Base-by-base conservation (phyloP, 768 basidiomycete genomes). In the Punctularia strigosozonata region DNA sequence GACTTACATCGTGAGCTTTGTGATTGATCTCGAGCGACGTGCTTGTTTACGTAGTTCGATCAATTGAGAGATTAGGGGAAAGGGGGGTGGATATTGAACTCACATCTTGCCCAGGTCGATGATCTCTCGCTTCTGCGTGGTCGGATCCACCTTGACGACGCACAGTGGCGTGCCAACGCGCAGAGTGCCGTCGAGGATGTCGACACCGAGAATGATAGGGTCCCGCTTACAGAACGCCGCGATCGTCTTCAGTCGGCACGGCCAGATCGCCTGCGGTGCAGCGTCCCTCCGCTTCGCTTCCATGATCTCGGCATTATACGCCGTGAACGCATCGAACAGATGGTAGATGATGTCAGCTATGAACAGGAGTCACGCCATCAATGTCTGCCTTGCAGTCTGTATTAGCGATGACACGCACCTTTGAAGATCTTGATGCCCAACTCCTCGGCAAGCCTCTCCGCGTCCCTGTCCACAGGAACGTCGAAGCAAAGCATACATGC, bases 291-390 rank as follows among this genome's bases (percentile, higher is more conserved):
- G 73, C 60, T 90, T 92, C n/a, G 87, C 88, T 58, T 95, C 94
- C 42, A 70, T 69, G 39, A 97, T 90, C 61, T 89, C 86, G 43
- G 73, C 71, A 54, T 94, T 94, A 61, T 98, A 98, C 1, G 80
- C 85, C 31, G 79, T 95, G 66, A 98, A 98, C 13, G 89, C 76
- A 54, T 98, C 92, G 55, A 98, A 97, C 32, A 99, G 64, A 57
- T 97, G 94, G 60, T 99, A 99, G 50, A 99, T 98, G 56, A 98
- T 97, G 59, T 95, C 91, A 45, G 94, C 94, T 97, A 56, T 20
- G 45, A 21, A 43, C 17, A 47, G 25, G 4, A n/a, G n/a, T n/a
- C n/a, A n/a, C n/a, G n/a, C n/a, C n/a, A n/a, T n/a, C n/a, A n/a
- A n/a, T n/a, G 31, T 37, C 31, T 37, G 25, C 13, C 3, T 42